Evolutionary conservation across 192 early-diverging fungal species (phyloP).

Genomic region (Gaertneriomyces sp.): DNA sequence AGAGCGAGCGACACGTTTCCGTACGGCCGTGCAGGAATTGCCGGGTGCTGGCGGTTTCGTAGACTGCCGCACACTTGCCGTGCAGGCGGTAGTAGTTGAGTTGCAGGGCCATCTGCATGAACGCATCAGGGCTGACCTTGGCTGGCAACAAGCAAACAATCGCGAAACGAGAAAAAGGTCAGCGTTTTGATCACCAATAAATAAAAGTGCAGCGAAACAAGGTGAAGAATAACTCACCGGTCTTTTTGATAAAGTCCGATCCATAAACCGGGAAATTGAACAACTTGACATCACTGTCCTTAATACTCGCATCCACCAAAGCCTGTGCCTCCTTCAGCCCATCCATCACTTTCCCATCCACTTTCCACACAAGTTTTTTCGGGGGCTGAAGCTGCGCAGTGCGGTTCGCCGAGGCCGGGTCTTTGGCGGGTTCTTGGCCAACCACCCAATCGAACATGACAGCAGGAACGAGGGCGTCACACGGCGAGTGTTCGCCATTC

Average conservation of each 20-base stretch:
- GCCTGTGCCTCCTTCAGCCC: conserved; percentile 52
- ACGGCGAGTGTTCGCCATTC: conserved; percentile 72
- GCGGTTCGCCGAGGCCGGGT: conserved; percentile 20
- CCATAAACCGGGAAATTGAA: conserved; percentile 71
- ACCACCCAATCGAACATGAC: conserved; percentile 51
- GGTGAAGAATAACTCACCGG: too few species aligned
- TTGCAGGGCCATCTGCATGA: conserved; percentile 82
- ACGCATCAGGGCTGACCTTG: conserved; percentile 71
- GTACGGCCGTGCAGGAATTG: conserved; percentile 80
- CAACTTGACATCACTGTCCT: conserved; percentile 60
- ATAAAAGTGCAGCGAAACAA: too few species aligned
- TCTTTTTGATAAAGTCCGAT: conserved; percentile 69
- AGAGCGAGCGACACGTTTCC: conserved; percentile 78
- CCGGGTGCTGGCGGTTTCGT: conserved; percentile 83
- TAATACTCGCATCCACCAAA: conserved; percentile 47
- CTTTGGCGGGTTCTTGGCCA: conserved; percentile 35
- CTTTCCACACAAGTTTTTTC: conserved; percentile 32
- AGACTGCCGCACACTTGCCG: conserved; percentile 60
- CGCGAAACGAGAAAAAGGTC: not conserved
- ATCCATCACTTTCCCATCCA: conserved; percentile 31
- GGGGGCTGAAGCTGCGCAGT: conserved; percentile 7
- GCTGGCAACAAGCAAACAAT: conserved; percentile 36
- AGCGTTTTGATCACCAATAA: conserved; percentile 2
- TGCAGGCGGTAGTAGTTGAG: conserved; percentile 77
- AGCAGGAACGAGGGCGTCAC: conserved; percentile 75